Evolutionary conservation across 768 basidiomycete genomes (phyloP).

Genomic region (Tephrocybe sp.): DNA sequence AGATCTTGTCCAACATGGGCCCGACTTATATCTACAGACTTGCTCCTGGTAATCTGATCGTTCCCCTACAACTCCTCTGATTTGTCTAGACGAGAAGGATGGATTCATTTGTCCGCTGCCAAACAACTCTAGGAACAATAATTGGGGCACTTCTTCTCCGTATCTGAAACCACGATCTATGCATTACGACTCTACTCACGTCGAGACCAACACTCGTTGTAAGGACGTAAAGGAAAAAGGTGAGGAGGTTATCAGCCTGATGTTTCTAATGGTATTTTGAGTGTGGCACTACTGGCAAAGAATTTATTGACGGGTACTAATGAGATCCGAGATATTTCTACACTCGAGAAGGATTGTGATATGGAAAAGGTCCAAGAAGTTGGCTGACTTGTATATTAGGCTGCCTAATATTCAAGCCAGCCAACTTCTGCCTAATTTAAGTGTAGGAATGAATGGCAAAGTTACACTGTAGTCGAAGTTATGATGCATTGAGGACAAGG

Average conservation of each 20-base stretch:
- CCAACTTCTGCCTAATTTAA: neutral
- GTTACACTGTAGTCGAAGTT: no score
- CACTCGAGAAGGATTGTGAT: slow-evolving; percentile 34
- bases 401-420: neutral
- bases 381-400: slow-evolving; percentile 35
- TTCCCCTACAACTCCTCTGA: slow-evolving; percentile 42
- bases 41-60: slow-evolving; percentile 35
- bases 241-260: slow-evolving; percentile 1
- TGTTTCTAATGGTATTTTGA: no score
- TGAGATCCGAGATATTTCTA: slow-evolving; percentile 43
- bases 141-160: slow-evolving; percentile 48
- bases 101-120: slow-evolving; percentile 55
- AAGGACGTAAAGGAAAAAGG: slow-evolving; percentile 42
- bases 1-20: neutral
- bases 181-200: slow-evolving; percentile 42
- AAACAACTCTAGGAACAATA: slow-evolving; percentile 50
- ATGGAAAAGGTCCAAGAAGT: slow-evolving; percentile 15
- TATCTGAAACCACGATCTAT: slow-evolving; percentile 34
- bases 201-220: slow-evolving; percentile 47
- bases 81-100: slow-evolving; percentile 42
- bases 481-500: slow-evolving; percentile 37
- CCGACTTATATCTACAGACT: slow-evolving; percentile 68
- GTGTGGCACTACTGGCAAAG: no score
- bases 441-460: no score
- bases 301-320: no score